Evolutionary conservation across 1,284 basidiomycete genomes (phyloP).

Genomic region (Hortiboletus rubellus): DNA sequence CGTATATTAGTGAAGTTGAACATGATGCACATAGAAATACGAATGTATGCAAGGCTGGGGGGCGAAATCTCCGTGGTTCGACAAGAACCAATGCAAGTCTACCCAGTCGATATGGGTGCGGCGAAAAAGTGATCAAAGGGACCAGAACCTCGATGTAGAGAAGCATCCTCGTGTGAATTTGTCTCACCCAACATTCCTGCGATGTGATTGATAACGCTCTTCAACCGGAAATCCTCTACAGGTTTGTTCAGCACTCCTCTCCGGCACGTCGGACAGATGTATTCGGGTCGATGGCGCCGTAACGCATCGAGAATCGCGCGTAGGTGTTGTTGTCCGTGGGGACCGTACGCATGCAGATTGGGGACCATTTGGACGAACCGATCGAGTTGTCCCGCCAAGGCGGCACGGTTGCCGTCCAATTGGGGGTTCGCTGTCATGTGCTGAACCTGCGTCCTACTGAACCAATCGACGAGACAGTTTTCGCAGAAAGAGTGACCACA

Average conservation of each 20-base stretch:
- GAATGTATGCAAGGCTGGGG: background rate
- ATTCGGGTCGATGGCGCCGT: slow-evolving; percentile 44
- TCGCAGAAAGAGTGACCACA: slow-evolving; percentile 74
- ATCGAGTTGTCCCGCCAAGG: slow-evolving; percentile 22
- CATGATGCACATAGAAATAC: too few species aligned
- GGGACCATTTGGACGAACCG: slow-evolving; percentile 28
- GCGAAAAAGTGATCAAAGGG: slow-evolving; percentile 59
- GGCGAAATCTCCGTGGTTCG: background rate
- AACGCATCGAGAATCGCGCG: slow-evolving; percentile 19
- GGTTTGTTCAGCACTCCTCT: slow-evolving; percentile 48
- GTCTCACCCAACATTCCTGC: slow-evolving; percentile 48
- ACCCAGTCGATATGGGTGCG: slow-evolving; percentile 10
- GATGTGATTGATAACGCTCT: slow-evolving; percentile 51
- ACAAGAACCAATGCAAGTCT: background rate
- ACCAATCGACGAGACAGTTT: slow-evolving; percentile 66
- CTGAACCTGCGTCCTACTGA: slow-evolving; percentile 49
- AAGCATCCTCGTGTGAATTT: slow-evolving; percentile 37
- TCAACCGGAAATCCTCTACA: slow-evolving; percentile 59
- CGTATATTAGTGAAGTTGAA: too few species aligned
- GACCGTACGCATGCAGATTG: slow-evolving; percentile 25
- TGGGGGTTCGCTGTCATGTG: slow-evolving; percentile 51
- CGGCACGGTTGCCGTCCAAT: slow-evolving; percentile 37
- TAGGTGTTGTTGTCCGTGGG: slow-evolving; percentile 26
- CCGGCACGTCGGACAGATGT: slow-evolving; percentile 68
- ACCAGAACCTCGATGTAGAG: slow-evolving; percentile 24